Evolutionary conservation across 495 filamentous ascomycete genomes (phyloP).

Genomic region (Penicillium antarcticum): DNA sequence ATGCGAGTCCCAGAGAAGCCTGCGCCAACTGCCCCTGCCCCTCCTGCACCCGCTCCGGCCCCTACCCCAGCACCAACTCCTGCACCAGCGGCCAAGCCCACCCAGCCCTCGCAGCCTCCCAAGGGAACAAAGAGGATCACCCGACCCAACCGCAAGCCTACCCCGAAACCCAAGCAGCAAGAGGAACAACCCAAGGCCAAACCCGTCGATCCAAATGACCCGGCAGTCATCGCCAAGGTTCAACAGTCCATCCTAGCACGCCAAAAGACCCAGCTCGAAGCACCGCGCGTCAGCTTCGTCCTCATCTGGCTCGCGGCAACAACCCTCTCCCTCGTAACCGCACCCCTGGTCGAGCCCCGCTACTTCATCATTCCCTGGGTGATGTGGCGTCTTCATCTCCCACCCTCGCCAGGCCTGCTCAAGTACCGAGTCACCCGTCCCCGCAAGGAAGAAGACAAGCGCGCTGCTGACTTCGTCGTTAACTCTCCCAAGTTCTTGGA

Average conservation of each 20-base stretch:
- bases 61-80: not conserved
- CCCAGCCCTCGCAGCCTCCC: slow-evolving; percentile 1
- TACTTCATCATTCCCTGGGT: slow-evolving; percentile 97
- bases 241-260: slow-evolving; percentile 34
- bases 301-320: slow-evolving; percentile 72
- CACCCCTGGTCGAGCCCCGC: slow-evolving; percentile 88
- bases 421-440: slow-evolving; percentile 22
- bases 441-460: slow-evolving; percentile 20
- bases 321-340: slow-evolving; percentile 72
- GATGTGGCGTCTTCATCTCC: slow-evolving; percentile 83
- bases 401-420: slow-evolving; percentile 38
- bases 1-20: slow-evolving; percentile 19
- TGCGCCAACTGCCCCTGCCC: slow-evolving; percentile 4
- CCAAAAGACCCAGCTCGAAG: slow-evolving; percentile 27
- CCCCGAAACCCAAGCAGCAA: slow-evolving; percentile 13
- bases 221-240: slow-evolving; percentile 32
- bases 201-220: slow-evolving; percentile 22
- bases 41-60: not conserved
- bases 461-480: slow-evolving; percentile 27
- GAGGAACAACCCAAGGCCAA: slow-evolving; percentile 8
- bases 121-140: slow-evolving; percentile 25
- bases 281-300: slow-evolving; percentile 50
- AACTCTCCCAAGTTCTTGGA: slow-evolving; percentile 59
- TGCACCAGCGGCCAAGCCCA: not conserved
- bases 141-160: slow-evolving; percentile 24